Conservation (phyloP, 495 filamentous ascomycete genomes). For the Immersiella caudata region DNA sequence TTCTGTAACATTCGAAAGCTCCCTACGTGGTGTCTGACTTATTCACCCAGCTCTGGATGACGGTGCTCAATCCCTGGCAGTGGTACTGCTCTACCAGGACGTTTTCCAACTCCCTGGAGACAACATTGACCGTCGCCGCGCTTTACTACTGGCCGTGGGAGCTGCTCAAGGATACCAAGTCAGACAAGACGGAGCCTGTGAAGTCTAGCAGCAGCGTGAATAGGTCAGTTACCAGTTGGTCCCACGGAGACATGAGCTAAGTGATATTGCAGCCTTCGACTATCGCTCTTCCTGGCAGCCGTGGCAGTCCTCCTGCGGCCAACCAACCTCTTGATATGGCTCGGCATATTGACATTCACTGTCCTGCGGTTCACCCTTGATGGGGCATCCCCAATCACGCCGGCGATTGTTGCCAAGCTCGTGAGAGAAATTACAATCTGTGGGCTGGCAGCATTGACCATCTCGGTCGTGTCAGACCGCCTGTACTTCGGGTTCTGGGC, state of each 20-base stretch:
- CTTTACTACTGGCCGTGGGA: constrained; percentile 88
- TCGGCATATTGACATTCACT: constrained; percentile 51
- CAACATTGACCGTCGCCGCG: constrained; percentile 78
- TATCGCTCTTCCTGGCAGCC: constrained; percentile 74
- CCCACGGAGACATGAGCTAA: neutral
- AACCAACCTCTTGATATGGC: constrained; percentile 89
- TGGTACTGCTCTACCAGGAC: constrained; percentile 95
- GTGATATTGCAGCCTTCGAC: constrained; percentile 55
- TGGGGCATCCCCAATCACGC: constrained; percentile 45
- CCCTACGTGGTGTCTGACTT: neutral
- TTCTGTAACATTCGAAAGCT: neutral
- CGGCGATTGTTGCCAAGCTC: constrained; percentile 55
- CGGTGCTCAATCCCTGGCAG: constrained; percentile 87
- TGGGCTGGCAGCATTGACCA: constrained; percentile 62
- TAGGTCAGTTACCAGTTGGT: constrained; percentile 27
- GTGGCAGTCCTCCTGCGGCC: constrained; percentile 85
- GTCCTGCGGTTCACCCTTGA: constrained; percentile 45
- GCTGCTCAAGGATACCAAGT: constrained; percentile 43
- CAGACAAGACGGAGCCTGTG: constrained; percentile 27
- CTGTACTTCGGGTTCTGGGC: constrained; percentile 86
- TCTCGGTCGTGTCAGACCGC: constrained; percentile 72
- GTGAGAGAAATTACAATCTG: constrained; percentile 65
- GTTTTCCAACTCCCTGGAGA: constrained; percentile 92
- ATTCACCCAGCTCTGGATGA: constrained; percentile 61
- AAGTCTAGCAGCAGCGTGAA: constrained; percentile 35